Percentiles rank a stretch among this genome's conserved stretches.
phyloP scores from a whole-genome alignment of 495 filamentous ascomycete genomes.

The Astrocystis sublimbata region DNA sequence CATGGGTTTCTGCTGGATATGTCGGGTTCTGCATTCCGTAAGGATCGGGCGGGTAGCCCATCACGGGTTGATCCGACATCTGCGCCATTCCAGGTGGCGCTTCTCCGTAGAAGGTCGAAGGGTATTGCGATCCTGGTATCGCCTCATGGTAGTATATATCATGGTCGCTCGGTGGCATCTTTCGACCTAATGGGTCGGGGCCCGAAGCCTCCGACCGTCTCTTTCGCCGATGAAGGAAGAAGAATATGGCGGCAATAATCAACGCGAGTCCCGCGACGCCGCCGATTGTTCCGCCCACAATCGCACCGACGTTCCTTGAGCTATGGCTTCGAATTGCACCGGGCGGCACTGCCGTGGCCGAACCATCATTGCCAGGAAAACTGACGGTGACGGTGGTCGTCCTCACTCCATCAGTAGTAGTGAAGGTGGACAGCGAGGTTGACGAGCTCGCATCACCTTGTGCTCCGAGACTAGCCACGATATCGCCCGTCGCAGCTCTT shows the following conservation, averaged over 20 bases:
- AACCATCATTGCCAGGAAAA: constrained; percentile 14
- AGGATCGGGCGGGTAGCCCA: constrained; percentile 19
- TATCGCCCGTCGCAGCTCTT: constrained; percentile 23
- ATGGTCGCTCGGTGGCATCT: constrained; percentile 17
- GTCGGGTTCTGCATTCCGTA: constrained; percentile 9
- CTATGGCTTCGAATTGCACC: not conserved
- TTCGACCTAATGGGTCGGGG: constrained; percentile 18
- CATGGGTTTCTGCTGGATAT: not conserved
- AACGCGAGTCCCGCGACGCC: constrained; percentile 39
- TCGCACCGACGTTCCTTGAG: constrained; percentile 28
- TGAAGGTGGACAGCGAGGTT: constrained; percentile 14
- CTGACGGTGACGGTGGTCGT: constrained; percentile 24
- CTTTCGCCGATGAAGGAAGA: constrained; percentile 26
- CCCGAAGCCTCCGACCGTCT: not conserved
- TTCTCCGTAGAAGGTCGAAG: constrained; percentile 35
- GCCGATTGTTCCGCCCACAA: constrained; percentile 45
- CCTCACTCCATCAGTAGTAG: constrained; percentile 11
- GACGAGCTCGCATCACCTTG: constrained; percentile 18
- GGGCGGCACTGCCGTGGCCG: constrained; percentile 16
- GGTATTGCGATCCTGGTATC: constrained; percentile 27
- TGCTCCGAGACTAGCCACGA: constrained; percentile 22
- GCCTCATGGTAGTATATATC: constrained; percentile 17
- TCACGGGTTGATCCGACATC: constrained; percentile 22
- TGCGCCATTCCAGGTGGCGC: constrained; percentile 31
- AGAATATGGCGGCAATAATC: constrained; percentile 31